Evolutionary conservation across 768 basidiomycete genomes (phyloP).

Genomic region (Suillus clintonianus): DNA sequence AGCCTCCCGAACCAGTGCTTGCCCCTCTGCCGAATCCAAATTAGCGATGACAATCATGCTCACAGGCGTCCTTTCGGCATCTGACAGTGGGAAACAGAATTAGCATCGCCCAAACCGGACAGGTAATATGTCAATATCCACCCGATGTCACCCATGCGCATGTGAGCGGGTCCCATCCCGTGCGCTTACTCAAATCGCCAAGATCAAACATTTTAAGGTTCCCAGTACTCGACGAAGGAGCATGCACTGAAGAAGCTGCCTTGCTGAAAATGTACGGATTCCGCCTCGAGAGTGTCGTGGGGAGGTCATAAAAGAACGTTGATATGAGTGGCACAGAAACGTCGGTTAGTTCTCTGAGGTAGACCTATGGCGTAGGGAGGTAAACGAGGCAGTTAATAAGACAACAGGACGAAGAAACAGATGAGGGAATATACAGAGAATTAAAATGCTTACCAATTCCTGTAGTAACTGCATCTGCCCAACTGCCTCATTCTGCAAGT

Average conservation of each 20-base stretch:
- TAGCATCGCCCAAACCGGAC: constrained; percentile 7
- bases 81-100: neutral
- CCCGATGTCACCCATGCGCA: constrained; percentile 66
- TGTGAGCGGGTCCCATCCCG: neutral
- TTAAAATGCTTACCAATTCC: constrained; percentile 54
- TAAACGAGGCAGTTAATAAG: neutral
- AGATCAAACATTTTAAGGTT: constrained; percentile 42
- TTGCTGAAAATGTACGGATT: constrained; percentile 74
- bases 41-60: constrained; percentile 75
- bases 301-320: constrained; percentile 90
- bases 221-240: constrained; percentile 51
- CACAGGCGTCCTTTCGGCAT: constrained; percentile 32
- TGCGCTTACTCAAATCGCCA: neutral
- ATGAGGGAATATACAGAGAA: neutral
- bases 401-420: neutral
- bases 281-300: constrained; percentile 67
- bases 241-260: constrained; percentile 44
- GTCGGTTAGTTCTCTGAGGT: constrained; percentile 57
- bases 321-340: constrained; percentile 50
- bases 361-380: constrained; percentile 44
- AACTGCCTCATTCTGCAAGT: constrained; percentile 59
- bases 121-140: constrained; percentile 33
- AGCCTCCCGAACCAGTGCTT: constrained; percentile 62
- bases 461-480: constrained; percentile 70
- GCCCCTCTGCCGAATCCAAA: constrained; percentile 64